Conservation (phyloP, 805 yeast genomes). For the Yamadazyma akitaensis region DNA sequence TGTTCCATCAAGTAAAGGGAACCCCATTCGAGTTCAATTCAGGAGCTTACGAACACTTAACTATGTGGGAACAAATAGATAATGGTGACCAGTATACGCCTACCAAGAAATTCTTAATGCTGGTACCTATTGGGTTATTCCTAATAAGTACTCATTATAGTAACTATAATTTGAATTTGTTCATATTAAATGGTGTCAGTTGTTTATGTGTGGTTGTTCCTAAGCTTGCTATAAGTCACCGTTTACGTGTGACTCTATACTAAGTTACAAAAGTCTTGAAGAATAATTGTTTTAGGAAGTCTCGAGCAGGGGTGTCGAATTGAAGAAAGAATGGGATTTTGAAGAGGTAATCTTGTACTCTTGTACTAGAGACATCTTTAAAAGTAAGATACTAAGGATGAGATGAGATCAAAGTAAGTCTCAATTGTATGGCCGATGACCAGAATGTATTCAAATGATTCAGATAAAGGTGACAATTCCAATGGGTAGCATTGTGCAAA, state of each 20-base stretch:
- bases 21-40: constrained; percentile 96
- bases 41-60: constrained; percentile 92
- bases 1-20: constrained; percentile 96
- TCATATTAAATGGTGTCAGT: constrained; percentile 73
- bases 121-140: constrained; percentile 89
- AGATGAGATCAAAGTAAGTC: too few relatives aligned
- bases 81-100: constrained; percentile 98
- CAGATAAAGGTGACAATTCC: too few relatives aligned
- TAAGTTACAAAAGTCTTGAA: not conserved
- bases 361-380: too few relatives aligned
- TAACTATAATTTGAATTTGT: constrained; percentile 74
- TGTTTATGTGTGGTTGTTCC: constrained; percentile 89
- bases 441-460: too few relatives aligned
- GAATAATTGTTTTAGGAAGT: too few relatives aligned
- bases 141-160: constrained; percentile 87
- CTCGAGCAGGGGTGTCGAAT: too few relatives aligned
- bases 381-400: too few relatives aligned
- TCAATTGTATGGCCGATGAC: too few relatives aligned
- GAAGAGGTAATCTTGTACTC: too few relatives aligned
- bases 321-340: too few relatives aligned
- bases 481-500: too few relatives aligned
- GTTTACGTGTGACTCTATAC: constrained; percentile 63
- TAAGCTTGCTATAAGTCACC: constrained; percentile 78
- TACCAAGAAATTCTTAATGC: constrained; percentile 84
- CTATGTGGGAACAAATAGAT: constrained; percentile 98